These are phyloP conservation scores for Fusarium virguliforme DNA, from an alignment of 2,329 filamentous ascomycete genomes.

Conservation along the genomic window DNA sequence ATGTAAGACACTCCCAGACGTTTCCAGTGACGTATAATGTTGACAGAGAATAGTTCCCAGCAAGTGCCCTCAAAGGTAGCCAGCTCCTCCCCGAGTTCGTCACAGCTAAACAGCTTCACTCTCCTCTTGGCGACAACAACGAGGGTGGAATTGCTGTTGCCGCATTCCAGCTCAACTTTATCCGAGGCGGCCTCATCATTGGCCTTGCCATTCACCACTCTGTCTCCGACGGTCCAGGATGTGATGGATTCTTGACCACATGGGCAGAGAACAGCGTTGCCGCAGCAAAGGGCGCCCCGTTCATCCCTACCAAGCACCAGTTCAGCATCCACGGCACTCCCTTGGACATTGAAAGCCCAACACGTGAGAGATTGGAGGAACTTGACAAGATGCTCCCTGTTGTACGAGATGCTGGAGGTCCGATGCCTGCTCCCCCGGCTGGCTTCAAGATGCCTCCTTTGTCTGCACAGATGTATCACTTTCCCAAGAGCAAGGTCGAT, in stretches of 20 bases:
- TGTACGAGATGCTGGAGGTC: slow-evolving; percentile 26
- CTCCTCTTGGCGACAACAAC: neutral
- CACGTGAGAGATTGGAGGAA: slow-evolving; percentile 5
- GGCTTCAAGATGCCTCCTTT: slow-evolving; percentile 35
- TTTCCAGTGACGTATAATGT: neutral
- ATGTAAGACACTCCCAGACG: neutral
- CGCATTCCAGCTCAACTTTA: slow-evolving; percentile 32
- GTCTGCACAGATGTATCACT: slow-evolving; percentile 31
- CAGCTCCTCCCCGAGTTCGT: slow-evolving; percentile 22
- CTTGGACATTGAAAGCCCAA: neutral
- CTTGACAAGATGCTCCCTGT: slow-evolving; percentile 10
- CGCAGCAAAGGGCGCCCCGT: neutral
- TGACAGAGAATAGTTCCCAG: neutral
- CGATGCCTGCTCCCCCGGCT: slow-evolving; percentile 20
- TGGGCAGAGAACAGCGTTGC: slow-evolving; percentile 27
- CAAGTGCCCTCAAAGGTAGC: neutral
- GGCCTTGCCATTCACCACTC: slow-evolving; percentile 31
- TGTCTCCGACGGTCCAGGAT: slow-evolving; percentile 34
- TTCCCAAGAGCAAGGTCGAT: slow-evolving; percentile 22
- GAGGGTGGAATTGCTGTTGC: slow-evolving; percentile 14
- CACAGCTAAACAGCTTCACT: slow-evolving; percentile 8
- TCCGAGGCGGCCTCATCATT: slow-evolving; percentile 28
- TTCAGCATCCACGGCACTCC: neutral
- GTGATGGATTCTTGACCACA: slow-evolving; percentile 25
- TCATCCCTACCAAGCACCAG: neutral